Evolutionary conservation across 768 basidiomycete genomes (phyloP).

Genomic region (Butyriboletus loyo): DNA sequence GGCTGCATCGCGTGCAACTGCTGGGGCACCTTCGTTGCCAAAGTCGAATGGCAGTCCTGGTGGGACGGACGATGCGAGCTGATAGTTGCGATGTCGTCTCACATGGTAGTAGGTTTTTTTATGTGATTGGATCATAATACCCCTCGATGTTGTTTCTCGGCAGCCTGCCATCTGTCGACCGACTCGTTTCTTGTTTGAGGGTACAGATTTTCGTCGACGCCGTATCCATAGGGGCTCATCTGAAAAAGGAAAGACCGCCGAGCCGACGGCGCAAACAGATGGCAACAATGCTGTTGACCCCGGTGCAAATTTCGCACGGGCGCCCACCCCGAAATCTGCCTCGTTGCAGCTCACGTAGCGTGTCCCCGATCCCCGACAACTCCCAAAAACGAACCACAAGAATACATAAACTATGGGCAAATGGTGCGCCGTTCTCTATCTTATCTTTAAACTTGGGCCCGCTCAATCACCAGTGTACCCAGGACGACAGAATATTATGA

Average conservation of each 20-base stretch:
- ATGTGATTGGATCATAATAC: neutral
- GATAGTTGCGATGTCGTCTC: conserved; percentile 4
- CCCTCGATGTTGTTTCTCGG: neutral
- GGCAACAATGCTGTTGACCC: conserved; percentile 21
- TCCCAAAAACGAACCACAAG: conserved; percentile 3
- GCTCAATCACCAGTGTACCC: neutral
- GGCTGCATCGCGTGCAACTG: conserved; percentile 24
- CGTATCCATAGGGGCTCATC: neutral
- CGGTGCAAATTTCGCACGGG: conserved; percentile 19
- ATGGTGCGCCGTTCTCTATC: conserved; percentile 46
- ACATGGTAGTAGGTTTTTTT: neutral
- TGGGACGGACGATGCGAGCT: conserved; percentile 38
- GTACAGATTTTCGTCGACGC: too few species aligned
- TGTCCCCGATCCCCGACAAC: conserved; percentile 6
- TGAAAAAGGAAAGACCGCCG: neutral
- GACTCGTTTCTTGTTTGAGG: neutral
- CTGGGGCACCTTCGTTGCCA: conserved; percentile 13
- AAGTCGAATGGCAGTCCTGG: conserved; percentile 36
- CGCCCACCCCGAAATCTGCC: conserved; percentile 21
- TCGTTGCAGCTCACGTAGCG: conserved; percentile 19
- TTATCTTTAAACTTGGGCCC: neutral
- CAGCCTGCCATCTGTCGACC: neutral
- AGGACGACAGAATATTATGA: conserved; percentile 76
- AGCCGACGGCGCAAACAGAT: conserved; percentile 7
- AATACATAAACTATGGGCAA: conserved; percentile 54